These are phyloP conservation scores for Aspergillus sp. DNA, from an alignment of 2,329 filamentous ascomycete species.

Conservation along the genomic window DNA sequence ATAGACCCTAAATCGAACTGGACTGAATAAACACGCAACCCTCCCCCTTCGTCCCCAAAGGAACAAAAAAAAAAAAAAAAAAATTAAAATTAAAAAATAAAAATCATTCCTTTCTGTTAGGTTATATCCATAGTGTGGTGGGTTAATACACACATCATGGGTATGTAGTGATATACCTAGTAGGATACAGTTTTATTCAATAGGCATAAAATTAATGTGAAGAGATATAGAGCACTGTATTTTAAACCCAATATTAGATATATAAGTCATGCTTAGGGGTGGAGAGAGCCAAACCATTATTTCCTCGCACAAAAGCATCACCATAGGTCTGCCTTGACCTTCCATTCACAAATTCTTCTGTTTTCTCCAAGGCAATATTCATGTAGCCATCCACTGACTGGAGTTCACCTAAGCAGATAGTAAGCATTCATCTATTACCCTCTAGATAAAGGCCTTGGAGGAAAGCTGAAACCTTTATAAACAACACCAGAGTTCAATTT, in stretches of 20 bases:
- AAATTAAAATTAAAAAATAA: no score
- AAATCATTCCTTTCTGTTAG: no score
- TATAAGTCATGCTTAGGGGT: neutral
- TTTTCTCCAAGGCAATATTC: slow-evolving; percentile 98
- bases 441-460: neutral
- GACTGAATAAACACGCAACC: no score
- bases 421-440: slow-evolving; percentile 1
- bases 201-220: slow-evolving; percentile 16
- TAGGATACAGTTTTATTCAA: neutral
- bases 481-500: slow-evolving; percentile 98
- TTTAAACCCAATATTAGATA: neutral
- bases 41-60: no score
- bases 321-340: slow-evolving; percentile 78
- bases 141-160: no score
- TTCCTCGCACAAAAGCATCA: slow-evolving; percentile 91
- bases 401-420: slow-evolving; percentile 64
- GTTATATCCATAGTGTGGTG: no score
- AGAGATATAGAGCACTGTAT: slow-evolving; percentile 36
- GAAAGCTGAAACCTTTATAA: slow-evolving; percentile 71
- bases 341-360: slow-evolving; percentile 84
- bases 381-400: slow-evolving; percentile 99
- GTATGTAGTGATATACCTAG: no score
- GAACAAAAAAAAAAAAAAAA: no score
- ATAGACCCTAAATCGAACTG: no score
- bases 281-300: slow-evolving; percentile 65